A percentile compares a stretch with the other conserved stretches of the same genome.
These are phyloP conservation scores for Phlyctochytrium arcticum DNA, from an alignment of 192 early-diverging fungal genomes.

Conservation along the genomic window DNA sequence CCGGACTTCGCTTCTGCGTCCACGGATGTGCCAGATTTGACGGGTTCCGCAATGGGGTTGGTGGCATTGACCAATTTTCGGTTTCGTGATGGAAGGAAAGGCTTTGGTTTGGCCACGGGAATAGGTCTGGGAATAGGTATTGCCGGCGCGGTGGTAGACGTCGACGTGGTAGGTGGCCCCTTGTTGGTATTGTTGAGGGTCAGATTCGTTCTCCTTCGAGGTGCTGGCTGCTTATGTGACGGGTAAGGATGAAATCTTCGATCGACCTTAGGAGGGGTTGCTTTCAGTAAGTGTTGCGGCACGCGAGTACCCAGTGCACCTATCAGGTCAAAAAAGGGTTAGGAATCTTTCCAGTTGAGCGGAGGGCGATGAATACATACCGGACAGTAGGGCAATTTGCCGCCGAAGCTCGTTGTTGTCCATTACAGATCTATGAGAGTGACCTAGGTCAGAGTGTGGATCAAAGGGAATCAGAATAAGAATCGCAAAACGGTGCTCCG, in stretches of 20 bases:
- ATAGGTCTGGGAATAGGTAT: neutral
- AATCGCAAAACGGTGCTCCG: too few species aligned
- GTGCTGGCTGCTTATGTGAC: neutral
- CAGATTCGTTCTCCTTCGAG: neutral
- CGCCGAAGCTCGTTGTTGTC: slow-evolving; percentile 16
- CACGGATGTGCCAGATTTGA: neutral
- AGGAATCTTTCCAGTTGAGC: neutral
- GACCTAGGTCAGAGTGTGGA: too few species aligned
- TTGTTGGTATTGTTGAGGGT: neutral
- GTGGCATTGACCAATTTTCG: neutral
- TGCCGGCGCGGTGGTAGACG: neutral
- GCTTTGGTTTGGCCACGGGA: neutral
- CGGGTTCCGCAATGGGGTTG: neutral
- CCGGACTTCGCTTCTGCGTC: neutral
- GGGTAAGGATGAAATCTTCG: neutral
- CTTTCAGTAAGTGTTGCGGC: too few species aligned
- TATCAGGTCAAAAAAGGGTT: neutral
- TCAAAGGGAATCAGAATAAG: too few species aligned
- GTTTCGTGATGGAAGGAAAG: neutral
- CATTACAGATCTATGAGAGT: too few species aligned
- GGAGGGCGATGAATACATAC: neutral
- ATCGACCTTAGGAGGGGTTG: too few species aligned
- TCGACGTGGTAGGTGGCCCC: too few species aligned
- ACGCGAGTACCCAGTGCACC: slow-evolving; percentile 10
- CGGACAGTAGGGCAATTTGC: slow-evolving; percentile 25